Conservation (phyloP, 345 rosid genomes). For the Melaleuca alternifolia region DNA sequence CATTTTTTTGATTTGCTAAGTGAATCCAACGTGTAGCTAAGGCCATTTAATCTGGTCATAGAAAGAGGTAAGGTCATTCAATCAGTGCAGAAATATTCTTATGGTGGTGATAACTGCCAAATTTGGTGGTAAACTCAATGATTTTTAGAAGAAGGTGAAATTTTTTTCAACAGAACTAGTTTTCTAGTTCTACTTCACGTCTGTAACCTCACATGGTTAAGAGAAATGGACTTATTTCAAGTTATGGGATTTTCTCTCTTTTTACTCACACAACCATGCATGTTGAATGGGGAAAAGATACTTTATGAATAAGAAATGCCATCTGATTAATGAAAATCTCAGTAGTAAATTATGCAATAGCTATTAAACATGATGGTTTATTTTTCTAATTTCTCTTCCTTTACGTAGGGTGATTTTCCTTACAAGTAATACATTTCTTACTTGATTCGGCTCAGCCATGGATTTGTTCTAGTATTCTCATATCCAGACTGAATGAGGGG, state of each 20-base stretch:
- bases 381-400: background rate
- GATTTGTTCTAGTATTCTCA: background rate
- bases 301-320: background rate
- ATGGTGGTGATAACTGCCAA: background rate
- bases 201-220: background rate
- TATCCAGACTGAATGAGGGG: background rate
- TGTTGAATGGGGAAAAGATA: background rate
- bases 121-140: background rate
- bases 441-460: background rate
- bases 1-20: background rate
- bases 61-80: background rate
- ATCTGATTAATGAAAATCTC: background rate
- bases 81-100: background rate
- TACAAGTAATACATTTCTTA: background rate
- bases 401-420: background rate
- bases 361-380: background rate
- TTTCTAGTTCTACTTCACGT: background rate
- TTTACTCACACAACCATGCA: accelerated
- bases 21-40: background rate
- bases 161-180: background rate
- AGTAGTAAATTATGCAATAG: background rate
- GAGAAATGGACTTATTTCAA: background rate
- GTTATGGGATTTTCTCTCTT: background rate
- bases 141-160: background rate
- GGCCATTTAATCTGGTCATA: accelerated